phyloP scores from a whole-genome alignment of 345 rosid genomes.

The Carallia pectinifolia region DNA sequence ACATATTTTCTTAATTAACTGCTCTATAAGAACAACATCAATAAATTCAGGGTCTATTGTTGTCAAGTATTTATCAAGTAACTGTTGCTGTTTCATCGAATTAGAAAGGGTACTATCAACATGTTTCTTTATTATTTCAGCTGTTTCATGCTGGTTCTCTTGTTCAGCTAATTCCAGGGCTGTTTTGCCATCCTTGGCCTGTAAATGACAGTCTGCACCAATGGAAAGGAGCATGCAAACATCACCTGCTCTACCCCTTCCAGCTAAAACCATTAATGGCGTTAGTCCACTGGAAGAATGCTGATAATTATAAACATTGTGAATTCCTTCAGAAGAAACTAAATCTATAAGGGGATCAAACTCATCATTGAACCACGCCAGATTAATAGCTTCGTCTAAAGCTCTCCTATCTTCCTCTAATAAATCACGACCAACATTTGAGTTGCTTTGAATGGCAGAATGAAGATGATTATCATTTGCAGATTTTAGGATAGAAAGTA shows the following conservation, averaged over 20 bases:
- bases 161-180: slow-evolving; percentile 69
- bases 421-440: slow-evolving; percentile 40
- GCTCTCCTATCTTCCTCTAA: slow-evolving; percentile 61
- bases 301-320: slow-evolving; percentile 63
- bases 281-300: slow-evolving; percentile 68
- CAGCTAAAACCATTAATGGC: slow-evolving; percentile 88
- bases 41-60: slow-evolving; percentile 57
- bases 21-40: slow-evolving; percentile 75
- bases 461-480: slow-evolving; percentile 52
- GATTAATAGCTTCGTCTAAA: slow-evolving; percentile 78
- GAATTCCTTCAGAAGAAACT: slow-evolving; percentile 55
- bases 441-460: slow-evolving; percentile 33
- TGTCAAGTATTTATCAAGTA: slow-evolving; percentile 68
- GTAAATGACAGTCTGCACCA: slow-evolving; percentile 62
- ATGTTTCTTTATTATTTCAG: slow-evolving; percentile 56
- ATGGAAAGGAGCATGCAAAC: slow-evolving; percentile 82
- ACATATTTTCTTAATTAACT: slow-evolving; percentile 69
- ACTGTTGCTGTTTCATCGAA: slow-evolving; percentile 42
- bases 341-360: slow-evolving; percentile 74
- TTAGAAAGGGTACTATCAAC: slow-evolving; percentile 34
- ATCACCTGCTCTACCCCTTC: slow-evolving; percentile 76
- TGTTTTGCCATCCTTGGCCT: slow-evolving; percentile 57
- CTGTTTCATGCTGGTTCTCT: slow-evolving; percentile 65
- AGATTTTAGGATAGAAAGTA: slow-evolving; percentile 68
- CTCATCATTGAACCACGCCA: slow-evolving; percentile 83